These are phyloP conservation scores for Arthrobotrys megalospora DNA, from an alignment of 2,329 filamentous ascomycete species.

Conservation along the genomic window DNA sequence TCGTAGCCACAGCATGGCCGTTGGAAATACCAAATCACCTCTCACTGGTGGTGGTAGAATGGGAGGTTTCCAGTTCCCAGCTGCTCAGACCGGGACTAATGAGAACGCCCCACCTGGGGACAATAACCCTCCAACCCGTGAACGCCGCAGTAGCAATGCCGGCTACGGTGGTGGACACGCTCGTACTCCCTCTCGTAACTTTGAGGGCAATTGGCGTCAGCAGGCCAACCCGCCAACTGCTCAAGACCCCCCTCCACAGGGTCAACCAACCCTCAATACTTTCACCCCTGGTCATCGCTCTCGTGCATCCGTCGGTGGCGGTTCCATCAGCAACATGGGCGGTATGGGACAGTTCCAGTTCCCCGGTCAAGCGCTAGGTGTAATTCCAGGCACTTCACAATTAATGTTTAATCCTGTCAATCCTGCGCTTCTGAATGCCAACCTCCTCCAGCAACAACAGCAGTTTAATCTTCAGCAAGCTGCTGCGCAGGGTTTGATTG, in stretches of 20 bases:
- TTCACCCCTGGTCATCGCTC: slow-evolving; percentile 95
- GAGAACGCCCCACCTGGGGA: slow-evolving; percentile 70
- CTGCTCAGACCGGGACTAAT: slow-evolving; percentile 70
- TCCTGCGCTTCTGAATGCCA: slow-evolving; percentile 77
- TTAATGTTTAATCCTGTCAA: slow-evolving; percentile 67
- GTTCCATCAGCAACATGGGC: slow-evolving; percentile 85
- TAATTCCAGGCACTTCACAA: slow-evolving; percentile 79
- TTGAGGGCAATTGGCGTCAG: slow-evolving; percentile 98
- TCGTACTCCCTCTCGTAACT: slow-evolving; percentile 89
- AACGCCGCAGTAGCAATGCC: slow-evolving; percentile 79
- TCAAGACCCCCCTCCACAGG: slow-evolving; percentile 67
- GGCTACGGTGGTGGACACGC: slow-evolving; percentile 75
- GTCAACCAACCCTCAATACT: slow-evolving; percentile 74
- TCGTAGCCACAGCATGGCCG: slow-evolving; percentile 92
- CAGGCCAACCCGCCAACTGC: slow-evolving; percentile 69
- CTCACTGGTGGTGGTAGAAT: slow-evolving; percentile 74
- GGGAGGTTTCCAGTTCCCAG: slow-evolving; percentile 80
- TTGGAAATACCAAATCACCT: slow-evolving; percentile 72
- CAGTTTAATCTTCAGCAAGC: slow-evolving; percentile 94
- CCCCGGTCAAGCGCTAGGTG: slow-evolving; percentile 85
- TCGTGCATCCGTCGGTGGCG: slow-evolving; percentile 82
- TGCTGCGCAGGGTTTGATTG: slow-evolving; percentile 79
- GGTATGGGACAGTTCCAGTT: slow-evolving; percentile 90
- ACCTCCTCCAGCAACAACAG: slow-evolving; percentile 70
- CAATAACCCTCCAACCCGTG: slow-evolving; percentile 74